These are phyloP conservation scores for Hemisphaericaspora lyxosophila DNA, from an alignment of 1,139 yeast genomes.

Conservation along the genomic window DNA sequence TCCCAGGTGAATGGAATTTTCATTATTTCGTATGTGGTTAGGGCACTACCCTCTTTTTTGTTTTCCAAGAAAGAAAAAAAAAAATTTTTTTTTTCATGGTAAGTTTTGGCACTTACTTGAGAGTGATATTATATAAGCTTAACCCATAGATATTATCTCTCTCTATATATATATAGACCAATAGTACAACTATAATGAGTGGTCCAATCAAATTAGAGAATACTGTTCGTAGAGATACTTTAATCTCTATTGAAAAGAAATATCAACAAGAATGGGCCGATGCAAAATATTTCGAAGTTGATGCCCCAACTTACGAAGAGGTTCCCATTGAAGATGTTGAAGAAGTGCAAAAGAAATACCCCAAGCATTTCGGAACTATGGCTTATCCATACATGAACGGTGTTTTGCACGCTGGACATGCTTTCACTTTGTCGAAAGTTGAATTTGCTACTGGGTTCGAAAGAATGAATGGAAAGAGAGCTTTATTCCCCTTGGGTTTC, in stretches of 20 bases:
- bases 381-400: conserved; percentile 99
- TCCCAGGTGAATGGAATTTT: background rate
- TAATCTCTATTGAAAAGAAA: conserved; percentile 85
- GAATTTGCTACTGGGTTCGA: conserved; percentile 94
- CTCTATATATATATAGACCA: background rate
- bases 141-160: background rate
- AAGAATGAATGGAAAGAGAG: conserved; percentile 90
- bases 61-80: background rate
- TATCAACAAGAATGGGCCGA: conserved; percentile 87
- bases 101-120: background rate
- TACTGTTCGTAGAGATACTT: conserved; percentile 90
- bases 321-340: conserved; percentile 60
- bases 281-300: conserved; percentile 78
- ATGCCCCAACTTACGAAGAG: conserved; percentile 80
- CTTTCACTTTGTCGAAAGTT: conserved; percentile 91
- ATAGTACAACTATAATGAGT: conserved; percentile 30
- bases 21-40: too few species aligned
- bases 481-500: conserved; percentile 94
- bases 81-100: background rate
- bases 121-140: background rate
- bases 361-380: conserved; percentile 91
- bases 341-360: conserved; percentile 73
- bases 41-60: conserved; percentile 2
- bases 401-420: conserved; percentile 96
- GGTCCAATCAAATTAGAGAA: conserved; percentile 46